Evolutionary conservation across 768 basidiomycete genomes (phyloP), one percentile per base, ranked within the genome.

Genomic region (Naganishia antarctica): DNA sequence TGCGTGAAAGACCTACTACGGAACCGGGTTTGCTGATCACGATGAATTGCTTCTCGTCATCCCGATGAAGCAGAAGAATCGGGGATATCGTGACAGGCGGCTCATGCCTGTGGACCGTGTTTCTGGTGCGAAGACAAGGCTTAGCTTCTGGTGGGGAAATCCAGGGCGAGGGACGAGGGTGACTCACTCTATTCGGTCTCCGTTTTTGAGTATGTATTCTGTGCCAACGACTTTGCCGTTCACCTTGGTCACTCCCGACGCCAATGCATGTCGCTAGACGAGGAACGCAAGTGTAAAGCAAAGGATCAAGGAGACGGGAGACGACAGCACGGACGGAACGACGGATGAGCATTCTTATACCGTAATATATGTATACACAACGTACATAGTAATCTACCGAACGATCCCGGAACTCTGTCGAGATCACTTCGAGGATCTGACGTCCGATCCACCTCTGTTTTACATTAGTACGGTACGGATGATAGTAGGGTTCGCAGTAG

Each of bases 1-100:
- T 29, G 26, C 60, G 29, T 32, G 46, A 15, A 46, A 29, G 69
- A 84, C 92, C 78, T 76, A 96, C 93, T 74, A 97, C 90, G 74
- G 89, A 89, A 34, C 94, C 94, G 2, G 94, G 94, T 81, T 99
- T 99, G 73, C 97, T 88, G 29, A 99, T 88, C 15, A 97, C 88
- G 37, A 98, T 84, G 66, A 94, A 91, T 67, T 87, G 83, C 25
- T 86, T 84, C 68, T 89, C 85, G 15, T 80, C 81, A 74, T 97
- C 91, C 63, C 87, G 85, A 57, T 86, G 81, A 3, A 97, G 78
- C 40, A 98, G 82, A 67, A 86, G 84, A 60, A 98, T 85, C 1
- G 89, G 89, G 4, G 82, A 87, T 1, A 87, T 85, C 0, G 91
- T 87, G 3, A 99, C 87, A 3, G 96, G 91, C 5, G 96, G 96